Conservation (phyloP, 1,139 yeast species). For the Geotrichum candidum region DNA sequence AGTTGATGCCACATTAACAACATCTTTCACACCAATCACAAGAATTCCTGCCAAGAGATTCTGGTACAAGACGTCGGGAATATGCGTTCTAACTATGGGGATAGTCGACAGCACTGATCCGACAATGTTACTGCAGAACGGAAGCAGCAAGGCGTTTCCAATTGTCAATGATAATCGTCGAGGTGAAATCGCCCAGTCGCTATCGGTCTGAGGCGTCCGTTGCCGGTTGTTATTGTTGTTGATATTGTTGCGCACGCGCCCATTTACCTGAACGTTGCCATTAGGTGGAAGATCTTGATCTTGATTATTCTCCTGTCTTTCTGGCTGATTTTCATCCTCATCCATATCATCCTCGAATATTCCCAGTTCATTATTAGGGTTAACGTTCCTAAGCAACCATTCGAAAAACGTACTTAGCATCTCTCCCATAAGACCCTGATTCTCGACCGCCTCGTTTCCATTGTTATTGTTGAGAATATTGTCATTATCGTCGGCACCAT, state of each 20-base stretch:
- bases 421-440: constrained; percentile 6
- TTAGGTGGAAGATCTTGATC: not conserved
- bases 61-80: constrained; percentile 36
- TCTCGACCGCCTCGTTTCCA: not conserved
- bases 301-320: not conserved
- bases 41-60: constrained; percentile 42
- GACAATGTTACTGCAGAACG: constrained; percentile 25
- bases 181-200: constrained; percentile 26
- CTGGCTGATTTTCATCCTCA: not conserved
- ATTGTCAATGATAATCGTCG: constrained; percentile 24
- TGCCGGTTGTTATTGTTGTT: not conserved
- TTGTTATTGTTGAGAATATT: not conserved
- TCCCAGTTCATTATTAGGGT: not conserved
- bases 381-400: constrained; percentile 1
- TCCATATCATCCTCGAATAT: not conserved
- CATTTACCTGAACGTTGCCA: not conserved
- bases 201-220: constrained; percentile 19
- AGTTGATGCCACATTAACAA: constrained; percentile 30
- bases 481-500: not conserved
- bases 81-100: constrained; percentile 23
- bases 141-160: constrained; percentile 30
- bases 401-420: not conserved
- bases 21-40: constrained; percentile 41
- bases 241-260: not conserved
- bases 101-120: constrained; percentile 22